Conservation (phyloP, 2,329 filamentous ascomycete species). For the Ophiostoma ulmi region DNA sequence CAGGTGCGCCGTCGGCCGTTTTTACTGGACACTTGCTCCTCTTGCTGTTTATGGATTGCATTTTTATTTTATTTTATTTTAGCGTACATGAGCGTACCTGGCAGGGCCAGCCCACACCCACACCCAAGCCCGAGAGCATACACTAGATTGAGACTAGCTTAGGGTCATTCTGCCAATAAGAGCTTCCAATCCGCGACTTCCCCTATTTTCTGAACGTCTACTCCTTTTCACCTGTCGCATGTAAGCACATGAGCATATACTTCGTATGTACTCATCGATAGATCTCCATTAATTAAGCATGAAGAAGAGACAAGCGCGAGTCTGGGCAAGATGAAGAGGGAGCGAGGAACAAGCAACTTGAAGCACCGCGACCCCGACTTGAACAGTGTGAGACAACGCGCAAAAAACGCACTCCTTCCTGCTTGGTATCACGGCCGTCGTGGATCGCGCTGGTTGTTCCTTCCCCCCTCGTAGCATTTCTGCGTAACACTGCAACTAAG, state of each 20-base stretch:
- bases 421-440: neutral
- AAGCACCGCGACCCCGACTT: neutral
- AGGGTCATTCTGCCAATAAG: constrained; percentile 6
- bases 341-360: neutral
- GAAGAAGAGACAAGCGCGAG: neutral
- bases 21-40: neutral
- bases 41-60: neutral
- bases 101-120: neutral
- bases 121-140: neutral
- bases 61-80: too few species aligned
- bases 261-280: too few species aligned
- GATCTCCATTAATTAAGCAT: constrained; percentile 19
- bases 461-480: neutral
- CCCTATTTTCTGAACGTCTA: constrained; percentile 22
- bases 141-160: neutral
- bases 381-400: neutral
- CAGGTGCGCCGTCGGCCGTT: constrained; percentile 18
- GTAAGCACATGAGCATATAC: neutral
- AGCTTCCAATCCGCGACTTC: constrained; percentile 11
- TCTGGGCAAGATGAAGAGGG: neutral
- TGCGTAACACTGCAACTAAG: neutral
- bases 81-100: neutral
- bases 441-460: neutral
- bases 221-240: constrained; percentile 17
- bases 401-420: neutral